Conservation (phyloP, 2,329 filamentous ascomycete genomes). For the Arthrobotrys sphaeroides region DNA sequence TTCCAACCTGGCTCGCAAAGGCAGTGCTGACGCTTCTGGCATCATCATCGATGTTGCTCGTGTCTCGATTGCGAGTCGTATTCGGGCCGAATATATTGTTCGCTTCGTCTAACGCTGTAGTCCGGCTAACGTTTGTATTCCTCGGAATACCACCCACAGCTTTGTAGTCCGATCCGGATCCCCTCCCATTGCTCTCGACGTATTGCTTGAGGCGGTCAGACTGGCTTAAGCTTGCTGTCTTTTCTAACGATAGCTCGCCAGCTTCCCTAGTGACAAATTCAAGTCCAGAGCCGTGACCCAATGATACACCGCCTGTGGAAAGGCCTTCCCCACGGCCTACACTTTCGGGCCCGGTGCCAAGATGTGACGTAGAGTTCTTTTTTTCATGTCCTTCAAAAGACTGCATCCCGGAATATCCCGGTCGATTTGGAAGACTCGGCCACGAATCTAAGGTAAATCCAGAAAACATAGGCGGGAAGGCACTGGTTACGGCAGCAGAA, state of each 20-base stretch:
- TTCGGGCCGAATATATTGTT: slow-evolving; percentile 75
- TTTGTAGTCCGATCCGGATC: slow-evolving; percentile 65
- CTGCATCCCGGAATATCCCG: slow-evolving; percentile 71
- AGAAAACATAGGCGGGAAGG: slow-evolving; percentile 95
- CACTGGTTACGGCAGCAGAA: slow-evolving; percentile 81
- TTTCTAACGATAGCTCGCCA: slow-evolving; percentile 58
- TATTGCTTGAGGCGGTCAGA: slow-evolving; percentile 94
- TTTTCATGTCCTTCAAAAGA: slow-evolving; percentile 54
- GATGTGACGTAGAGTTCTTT: slow-evolving; percentile 15
- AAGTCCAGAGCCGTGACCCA: slow-evolving; percentile 7
- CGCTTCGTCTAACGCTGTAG: slow-evolving; percentile 56
- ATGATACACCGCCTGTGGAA: slow-evolving; percentile 39
- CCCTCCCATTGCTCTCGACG: slow-evolving; percentile 81
- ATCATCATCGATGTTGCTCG: slow-evolving; percentile 78
- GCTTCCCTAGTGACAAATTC: slow-evolving; percentile 62
- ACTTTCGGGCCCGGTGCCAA: neutral
- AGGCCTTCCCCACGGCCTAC: slow-evolving; percentile 36
- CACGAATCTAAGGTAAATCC: slow-evolving; percentile 85
- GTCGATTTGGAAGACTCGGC: slow-evolving; percentile 79
- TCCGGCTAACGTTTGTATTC: slow-evolving; percentile 55
- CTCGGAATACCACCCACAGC: slow-evolving; percentile 63
- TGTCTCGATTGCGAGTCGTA: slow-evolving; percentile 61
- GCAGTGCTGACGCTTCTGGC: slow-evolving; percentile 95
- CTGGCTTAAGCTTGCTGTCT: slow-evolving; percentile 78
- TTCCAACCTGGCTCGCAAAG: slow-evolving; percentile 91